Base-by-base conservation (phyloP, 2,329 filamentous ascomycete genomes). In the Calonectria henricotiae region DNA sequence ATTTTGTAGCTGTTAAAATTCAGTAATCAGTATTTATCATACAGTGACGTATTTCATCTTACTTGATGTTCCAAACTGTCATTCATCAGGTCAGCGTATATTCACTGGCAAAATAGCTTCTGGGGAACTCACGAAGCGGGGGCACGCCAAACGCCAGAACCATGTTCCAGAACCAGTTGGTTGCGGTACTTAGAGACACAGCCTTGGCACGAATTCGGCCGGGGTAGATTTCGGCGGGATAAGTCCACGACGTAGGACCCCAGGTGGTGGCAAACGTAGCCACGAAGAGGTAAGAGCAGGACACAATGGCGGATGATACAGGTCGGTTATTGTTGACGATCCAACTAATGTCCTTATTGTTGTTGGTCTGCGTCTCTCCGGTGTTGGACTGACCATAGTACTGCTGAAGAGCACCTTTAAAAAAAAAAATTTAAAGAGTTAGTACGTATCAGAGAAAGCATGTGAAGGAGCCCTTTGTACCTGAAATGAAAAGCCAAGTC, bases 211-310 rank as follows among this genome's bases (percentile, higher is more conserved):
- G 81, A 49, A 85, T 81, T 73, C 81, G 80, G 43, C 79, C 80
- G 1, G 83, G 83, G 74, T 82, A 84, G 74, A 85, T 84, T 76
- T 87, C 85, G n/a, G 84, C 83, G 0, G 85, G 83, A 69, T 86
- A 86, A 0, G 84, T 84, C 85, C 85, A 87, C 1, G 82, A 83
- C 1, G 83, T 82, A 0, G 85, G 85, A 68, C 79, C 84, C 83
- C 83, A 84, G 4, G 83, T 85, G 1, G 82, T 76, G 0, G 80
- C 80, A 70, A 81, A 82, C 0, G 80, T 80, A 1, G 88, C 87
- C 8, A 91, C 88, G 69, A 91, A 89, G 41, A 89, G 86, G 75
- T 91, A 93, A 0, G 89, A 91, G 73, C 87, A 89, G 1, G 89
- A 88, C 68, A 92, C 74, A 6, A 95, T 87, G 17, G 86, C 92